Evolutionary conservation across 495 filamentous ascomycete species (phyloP), one percentile per base, ranked within the genome.

Genomic region (Annulohypoxylon bovei): DNA sequence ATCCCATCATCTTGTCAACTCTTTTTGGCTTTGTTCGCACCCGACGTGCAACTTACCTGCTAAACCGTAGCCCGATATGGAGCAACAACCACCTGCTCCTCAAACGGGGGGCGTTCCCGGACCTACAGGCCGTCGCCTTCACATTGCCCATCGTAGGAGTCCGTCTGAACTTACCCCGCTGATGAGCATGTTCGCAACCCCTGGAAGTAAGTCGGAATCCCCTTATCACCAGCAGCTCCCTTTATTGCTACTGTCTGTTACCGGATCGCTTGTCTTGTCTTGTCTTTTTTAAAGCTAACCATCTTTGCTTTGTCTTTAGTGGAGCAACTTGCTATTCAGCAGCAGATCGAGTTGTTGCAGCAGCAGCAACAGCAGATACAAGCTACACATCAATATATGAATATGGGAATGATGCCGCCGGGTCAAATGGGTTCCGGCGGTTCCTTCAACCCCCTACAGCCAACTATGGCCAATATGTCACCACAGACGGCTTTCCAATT

Each of bases 321-420:
- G 93, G 95, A 98, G 86, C 96, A 98, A 90, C 87, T 98, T 73
- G 94, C 95, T 76, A 92, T 99, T 80, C 95, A 97, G 80, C 95
- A 98, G 84, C 95, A 99, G 81, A 98, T 98, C 77, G 94, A 99
- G 82, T 85, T 95, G 81, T 88, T 99, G 71, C 95, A 99, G 82
- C 94, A 97, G 78, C 96, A 98, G 77, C 95, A 99, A 76, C 96
- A 98, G 81, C 96, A 98, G 77, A 96, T 98, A 79, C 91, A 95
- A 77, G 92, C 92, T 59, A 94, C 93, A 56, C 94, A 98, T 72
- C 94, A 98, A 78, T 98, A 97, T 81, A 91, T 96, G 65, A 95
- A 96, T 78, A 95, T 98, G 92, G 93, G 93, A 71, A 90, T 98
- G 84, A 86, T 99, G 69, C 91, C 89, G 64, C 91, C 91, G 35